Conservation (phyloP, 2,329 filamentous ascomycete species). For the Nothophaeocryptopus gaeumannii region DNA sequence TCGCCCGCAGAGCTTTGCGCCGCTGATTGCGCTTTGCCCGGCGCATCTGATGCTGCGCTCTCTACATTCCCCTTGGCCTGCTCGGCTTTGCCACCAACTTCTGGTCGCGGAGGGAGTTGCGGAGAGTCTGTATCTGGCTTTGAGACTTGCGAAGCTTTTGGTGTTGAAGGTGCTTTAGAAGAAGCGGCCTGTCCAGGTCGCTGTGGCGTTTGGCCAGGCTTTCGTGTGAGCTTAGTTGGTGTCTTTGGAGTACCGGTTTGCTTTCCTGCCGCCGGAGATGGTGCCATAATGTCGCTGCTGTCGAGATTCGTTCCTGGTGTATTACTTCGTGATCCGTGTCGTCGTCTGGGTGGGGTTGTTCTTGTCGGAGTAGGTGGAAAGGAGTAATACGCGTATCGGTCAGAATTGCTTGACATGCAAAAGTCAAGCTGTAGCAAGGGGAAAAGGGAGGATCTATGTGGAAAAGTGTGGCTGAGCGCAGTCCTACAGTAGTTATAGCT, state of each 20-base stretch:
- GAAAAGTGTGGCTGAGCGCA: constrained; percentile 21
- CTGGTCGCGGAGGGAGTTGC: constrained; percentile 32
- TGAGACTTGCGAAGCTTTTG: constrained; percentile 30
- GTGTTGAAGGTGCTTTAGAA: constrained; percentile 24
- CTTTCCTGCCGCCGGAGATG: constrained; percentile 52
- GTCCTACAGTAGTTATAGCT: constrained; percentile 21
- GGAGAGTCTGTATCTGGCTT: constrained; percentile 39
- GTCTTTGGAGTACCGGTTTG: constrained; percentile 47
- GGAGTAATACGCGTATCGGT: constrained; percentile 52
- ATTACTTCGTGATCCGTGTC: constrained; percentile 25
- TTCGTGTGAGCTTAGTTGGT: constrained; percentile 50
- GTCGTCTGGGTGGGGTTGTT: constrained; percentile 39
- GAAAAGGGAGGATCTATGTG: constrained; percentile 10
- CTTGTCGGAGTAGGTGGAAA: constrained; percentile 51
- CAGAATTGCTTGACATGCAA: constrained; percentile 50
- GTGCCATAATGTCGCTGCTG: constrained; percentile 44
- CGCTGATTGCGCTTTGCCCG: constrained; percentile 34
- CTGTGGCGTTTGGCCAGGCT: constrained; percentile 23
- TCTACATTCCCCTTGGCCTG: constrained; percentile 31
- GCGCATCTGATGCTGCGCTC: constrained; percentile 34
- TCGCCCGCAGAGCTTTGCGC: constrained; percentile 33
- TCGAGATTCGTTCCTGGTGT: constrained; percentile 31
- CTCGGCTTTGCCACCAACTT: constrained; percentile 40
- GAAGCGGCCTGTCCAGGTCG: constrained; percentile 8
- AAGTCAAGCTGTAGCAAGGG: constrained; percentile 19